Base-by-base conservation (phyloP, 306 rosid genomes). In the Mimosa pudica region DNA sequence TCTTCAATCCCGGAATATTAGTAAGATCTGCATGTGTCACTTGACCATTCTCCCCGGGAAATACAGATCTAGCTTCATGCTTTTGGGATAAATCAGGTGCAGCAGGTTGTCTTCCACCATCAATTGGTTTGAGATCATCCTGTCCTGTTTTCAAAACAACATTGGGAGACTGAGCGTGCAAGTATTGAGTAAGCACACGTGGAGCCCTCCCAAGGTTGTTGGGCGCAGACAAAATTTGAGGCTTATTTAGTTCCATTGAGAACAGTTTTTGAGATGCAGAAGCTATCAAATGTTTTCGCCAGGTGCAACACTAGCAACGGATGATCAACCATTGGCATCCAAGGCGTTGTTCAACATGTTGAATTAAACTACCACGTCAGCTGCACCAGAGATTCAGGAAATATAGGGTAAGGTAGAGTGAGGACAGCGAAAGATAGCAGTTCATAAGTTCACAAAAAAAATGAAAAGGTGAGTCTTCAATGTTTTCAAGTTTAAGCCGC, bases 1-100 rank as follows among this genome's bases (percentile, higher is more conserved):
- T 87, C 86, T 73, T 84, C 88, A 88, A 80, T 82, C 89, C 97
- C 73, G 89, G 83, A 79, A 87, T 60, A 66, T 84, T 83, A 48
- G 85, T 79, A 70, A 83, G 89, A 75, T 80, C 95, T 77, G 88
- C 88, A 35, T 87, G 87, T 17, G 84, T 87, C 79, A 79, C 75
- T 8, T 84, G 88, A 33, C 45, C 74, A 61, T 87, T 89, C 85
- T 86, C 83, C 79, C 61, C 61, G 57, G 71, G 81, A 68, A 81
- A 36, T 18, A 62, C 87, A 82, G 52, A 80, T 70, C 47, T 83
- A 81, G 4, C 79, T 77, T 85, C 88, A 10, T 44, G 55, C 38
- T 72, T 81, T 75, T 4, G 86, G 52, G 76, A 48, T 63, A 13
- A 60, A 47, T 77, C 85, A 60, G 81, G 70, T 35, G 52, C 86